Conservation (phyloP, 176 grass and related monocot genomes). For the Alloteropsis semialata region DNA sequence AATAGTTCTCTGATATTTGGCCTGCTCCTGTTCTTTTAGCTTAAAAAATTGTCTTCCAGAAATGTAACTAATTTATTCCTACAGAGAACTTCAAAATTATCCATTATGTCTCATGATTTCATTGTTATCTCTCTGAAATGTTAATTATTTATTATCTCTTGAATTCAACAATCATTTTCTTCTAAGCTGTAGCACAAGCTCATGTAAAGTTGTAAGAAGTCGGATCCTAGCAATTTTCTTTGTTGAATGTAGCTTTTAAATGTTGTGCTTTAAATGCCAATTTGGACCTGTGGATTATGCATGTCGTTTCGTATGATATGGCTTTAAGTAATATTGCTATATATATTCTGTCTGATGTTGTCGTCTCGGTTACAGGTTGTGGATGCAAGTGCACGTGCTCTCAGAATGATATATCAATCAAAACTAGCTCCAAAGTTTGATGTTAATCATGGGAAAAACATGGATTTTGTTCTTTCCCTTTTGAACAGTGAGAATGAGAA, state of each 20-base stretch:
- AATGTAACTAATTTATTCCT: slow-evolving; percentile 8
- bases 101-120: not conserved
- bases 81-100: not conserved
- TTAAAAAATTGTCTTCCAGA: slow-evolving; percentile 20
- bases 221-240: slow-evolving; percentile 2
- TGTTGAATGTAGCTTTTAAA: not conserved
- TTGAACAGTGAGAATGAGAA: slow-evolving; percentile 85
- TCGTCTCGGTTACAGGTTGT: slow-evolving; percentile 61
- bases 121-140: not conserved
- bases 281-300: not conserved
- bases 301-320: slow-evolving; percentile 26
- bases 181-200: not conserved
- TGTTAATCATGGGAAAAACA: slow-evolving; percentile 74
- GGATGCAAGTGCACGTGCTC: slow-evolving; percentile 87
- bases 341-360: slow-evolving; percentile 20
- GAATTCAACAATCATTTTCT: not conserved
- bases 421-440: slow-evolving; percentile 85
- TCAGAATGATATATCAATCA: slow-evolving; percentile 98
- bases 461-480: slow-evolving; percentile 90
- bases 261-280: slow-evolving; percentile 1
- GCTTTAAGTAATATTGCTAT: not conserved
- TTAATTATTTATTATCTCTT: not conserved
- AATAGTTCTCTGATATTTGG: not conserved
- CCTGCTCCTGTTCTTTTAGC: not conserved
- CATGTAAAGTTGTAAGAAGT: not conserved